phyloP scores from a whole-genome alignment of 176 grass and related monocot genomes.

The Eleusine indica region DNA sequence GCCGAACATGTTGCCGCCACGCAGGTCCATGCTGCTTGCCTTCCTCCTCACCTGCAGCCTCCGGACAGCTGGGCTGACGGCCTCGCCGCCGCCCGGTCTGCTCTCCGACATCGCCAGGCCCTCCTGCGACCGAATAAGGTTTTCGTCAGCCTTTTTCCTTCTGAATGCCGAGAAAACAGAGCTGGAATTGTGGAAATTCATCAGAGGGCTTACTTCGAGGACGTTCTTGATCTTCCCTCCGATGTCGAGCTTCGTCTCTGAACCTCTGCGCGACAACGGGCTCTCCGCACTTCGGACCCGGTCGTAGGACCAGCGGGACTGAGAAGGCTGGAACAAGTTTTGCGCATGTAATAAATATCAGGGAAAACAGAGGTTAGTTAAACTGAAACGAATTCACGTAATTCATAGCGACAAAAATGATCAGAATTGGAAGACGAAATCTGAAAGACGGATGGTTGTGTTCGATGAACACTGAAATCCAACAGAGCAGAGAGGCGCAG shows the following conservation, averaged over 20 bases:
- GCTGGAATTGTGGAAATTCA: neutral
- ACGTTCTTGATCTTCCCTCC: constrained; percentile 80
- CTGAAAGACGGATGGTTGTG: no score
- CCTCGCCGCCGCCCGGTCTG: constrained; percentile 20
- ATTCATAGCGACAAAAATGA: neutral
- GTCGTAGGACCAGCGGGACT: constrained; percentile 67
- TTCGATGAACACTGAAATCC: no score
- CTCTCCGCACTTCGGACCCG: constrained; percentile 58
- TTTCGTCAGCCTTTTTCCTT: neutral
- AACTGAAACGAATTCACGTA: neutral
- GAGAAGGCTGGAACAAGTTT: constrained; percentile 37
- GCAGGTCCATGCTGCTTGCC: constrained; percentile 55
- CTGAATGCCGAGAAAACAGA: neutral
- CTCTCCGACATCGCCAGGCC: constrained; percentile 49
- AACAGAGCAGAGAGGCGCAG: no score
- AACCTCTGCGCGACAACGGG: constrained; percentile 43
- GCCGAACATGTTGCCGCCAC: constrained; percentile 17
- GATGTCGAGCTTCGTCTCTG: constrained; percentile 67
- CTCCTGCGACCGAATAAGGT: constrained; percentile 41
- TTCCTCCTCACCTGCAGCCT: constrained; percentile 81
- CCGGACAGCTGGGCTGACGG: constrained; percentile 26
- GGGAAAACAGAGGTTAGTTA: neutral
- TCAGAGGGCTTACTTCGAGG: constrained; percentile 55
- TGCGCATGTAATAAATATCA: neutral
- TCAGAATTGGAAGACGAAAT: neutral